A percentile compares a stretch with the other conserved stretches of the same genome.
These are phyloP conservation scores for Aspergillus sergii DNA, from an alignment of 2,329 filamentous ascomycete genomes.

Conservation along the genomic window DNA sequence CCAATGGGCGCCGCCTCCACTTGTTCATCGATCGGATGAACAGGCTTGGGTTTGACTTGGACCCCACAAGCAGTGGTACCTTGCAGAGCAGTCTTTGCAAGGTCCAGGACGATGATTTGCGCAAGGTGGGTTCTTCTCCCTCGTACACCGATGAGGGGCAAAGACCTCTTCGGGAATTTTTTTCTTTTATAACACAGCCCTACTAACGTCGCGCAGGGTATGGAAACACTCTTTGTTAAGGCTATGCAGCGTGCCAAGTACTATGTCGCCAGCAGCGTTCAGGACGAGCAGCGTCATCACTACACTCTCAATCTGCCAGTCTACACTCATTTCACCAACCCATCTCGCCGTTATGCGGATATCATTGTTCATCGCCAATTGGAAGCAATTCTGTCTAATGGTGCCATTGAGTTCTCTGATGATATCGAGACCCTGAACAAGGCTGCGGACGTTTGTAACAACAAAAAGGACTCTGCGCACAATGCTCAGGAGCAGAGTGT, in stretches of 20 bases:
- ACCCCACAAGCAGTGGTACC: conserved; percentile 83
- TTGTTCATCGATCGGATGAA: conserved; percentile 93
- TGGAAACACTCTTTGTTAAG: conserved; percentile 95
- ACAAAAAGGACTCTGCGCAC: conserved; percentile 97
- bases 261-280: conserved; percentile 77
- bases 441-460: conserved; percentile 94
- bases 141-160: neutral
- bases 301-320: conserved; percentile 90
- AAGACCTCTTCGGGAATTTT: neutral
- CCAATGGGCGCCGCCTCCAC: conserved; percentile 84
- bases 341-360: conserved; percentile 91
- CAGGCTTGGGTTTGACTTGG: conserved; percentile 85
- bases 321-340: conserved; percentile 97
- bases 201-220: conserved; percentile 59
- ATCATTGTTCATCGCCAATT: conserved; percentile 94
- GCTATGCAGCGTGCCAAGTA: conserved; percentile 97
- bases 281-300: conserved; percentile 78
- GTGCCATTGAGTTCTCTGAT: conserved; percentile 80
- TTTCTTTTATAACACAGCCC: neutral
- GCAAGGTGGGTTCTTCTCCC: conserved; percentile 61
- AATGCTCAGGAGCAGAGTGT: conserved; percentile 98
- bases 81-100: conserved; percentile 95
- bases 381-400: conserved; percentile 80
- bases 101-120: conserved; percentile 82
- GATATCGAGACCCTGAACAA: conserved; percentile 87